phyloP scores from a whole-genome alignment of 257 asterid species.

The Osmanthus fragrans region DNA sequence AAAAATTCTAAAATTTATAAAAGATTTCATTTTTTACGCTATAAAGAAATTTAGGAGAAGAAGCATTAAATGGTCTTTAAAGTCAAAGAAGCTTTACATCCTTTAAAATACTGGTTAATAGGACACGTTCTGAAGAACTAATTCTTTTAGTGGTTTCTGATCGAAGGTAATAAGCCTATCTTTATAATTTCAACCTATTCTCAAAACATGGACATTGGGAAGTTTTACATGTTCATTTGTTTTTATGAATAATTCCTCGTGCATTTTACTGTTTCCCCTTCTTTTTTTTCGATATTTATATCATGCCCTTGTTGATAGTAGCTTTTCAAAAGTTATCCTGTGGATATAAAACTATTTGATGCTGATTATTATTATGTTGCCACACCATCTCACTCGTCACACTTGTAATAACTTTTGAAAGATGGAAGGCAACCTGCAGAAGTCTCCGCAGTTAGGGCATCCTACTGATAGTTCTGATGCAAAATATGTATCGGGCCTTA shows the following conservation, averaged over 20 bases:
- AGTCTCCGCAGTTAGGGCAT: constrained; percentile 41
- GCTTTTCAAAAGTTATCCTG: background rate
- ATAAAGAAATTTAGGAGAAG: too few species aligned
- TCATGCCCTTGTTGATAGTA: background rate
- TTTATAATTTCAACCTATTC: constrained; percentile 10
- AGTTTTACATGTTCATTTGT: background rate
- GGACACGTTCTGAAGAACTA: constrained; percentile 3
- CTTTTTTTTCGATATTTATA: background rate
- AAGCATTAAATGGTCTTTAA: too few species aligned
- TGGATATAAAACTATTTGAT: background rate
- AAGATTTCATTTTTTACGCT: too few species aligned
- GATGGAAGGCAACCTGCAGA: constrained; percentile 59
- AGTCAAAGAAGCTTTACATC: background rate
- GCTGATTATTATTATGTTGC: constrained; percentile 5
- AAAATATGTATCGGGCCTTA: constrained; percentile 65
- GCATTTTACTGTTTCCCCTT: background rate
- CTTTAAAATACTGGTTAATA: background rate
- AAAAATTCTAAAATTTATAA: too few species aligned
- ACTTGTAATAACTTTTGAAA: constrained; percentile 13
- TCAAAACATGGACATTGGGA: background rate
- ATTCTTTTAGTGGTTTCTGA: background rate
- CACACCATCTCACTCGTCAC: constrained; percentile 19
- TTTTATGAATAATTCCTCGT: background rate
- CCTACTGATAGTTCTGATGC: constrained; percentile 50
- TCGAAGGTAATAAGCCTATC: constrained; percentile 14